A percentile compares a stretch with the other conserved stretches of the same genome.
Conservation (phyloP, 1,284 basidiomycete genomes). For the Takashimella tepidaria region DNA sequence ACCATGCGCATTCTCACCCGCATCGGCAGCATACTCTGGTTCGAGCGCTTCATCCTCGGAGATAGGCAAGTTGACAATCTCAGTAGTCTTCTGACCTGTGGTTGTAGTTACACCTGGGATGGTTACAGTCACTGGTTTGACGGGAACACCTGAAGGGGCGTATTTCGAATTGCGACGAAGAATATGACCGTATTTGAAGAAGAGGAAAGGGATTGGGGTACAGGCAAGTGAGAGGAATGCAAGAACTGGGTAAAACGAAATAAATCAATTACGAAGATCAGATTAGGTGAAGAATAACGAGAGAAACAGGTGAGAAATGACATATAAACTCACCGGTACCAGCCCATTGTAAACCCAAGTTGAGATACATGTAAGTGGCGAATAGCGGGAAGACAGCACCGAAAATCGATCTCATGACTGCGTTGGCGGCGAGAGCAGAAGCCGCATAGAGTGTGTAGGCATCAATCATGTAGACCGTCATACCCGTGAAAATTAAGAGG, state of each 20-base stretch:
- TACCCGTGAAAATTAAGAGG: slow-evolving; percentile 56
- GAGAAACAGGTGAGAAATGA: too few relatives aligned
- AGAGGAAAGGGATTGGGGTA: slow-evolving; percentile 55
- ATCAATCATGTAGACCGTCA: slow-evolving; percentile 58
- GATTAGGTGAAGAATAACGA: too few relatives aligned
- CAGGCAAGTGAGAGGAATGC: slow-evolving; percentile 57
- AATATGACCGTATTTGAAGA: slow-evolving; percentile 46
- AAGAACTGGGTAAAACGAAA: slow-evolving; percentile 54
- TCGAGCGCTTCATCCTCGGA: slow-evolving; percentile 22
- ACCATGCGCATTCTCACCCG: slow-evolving; percentile 18
- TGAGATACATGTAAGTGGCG: slow-evolving; percentile 37
- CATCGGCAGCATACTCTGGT: slow-evolving; percentile 33
- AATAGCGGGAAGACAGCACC: slow-evolving; percentile 50
- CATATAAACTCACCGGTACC: slow-evolving; percentile 31
- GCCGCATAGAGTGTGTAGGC: slow-evolving; percentile 57
- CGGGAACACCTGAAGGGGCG: slow-evolving; percentile 13
- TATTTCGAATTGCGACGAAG: slow-evolving; percentile 39
- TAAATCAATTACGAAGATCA: slow-evolving; percentile 20
- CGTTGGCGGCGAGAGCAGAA: slow-evolving; percentile 63
- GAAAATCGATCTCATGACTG: slow-evolving; percentile 60
- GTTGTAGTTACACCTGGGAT: slow-evolving; percentile 3
- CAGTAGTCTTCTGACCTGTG: slow-evolving; percentile 9
- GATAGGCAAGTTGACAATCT: neutral
- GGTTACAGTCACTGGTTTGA: neutral
- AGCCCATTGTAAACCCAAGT: slow-evolving; percentile 43